These are phyloP conservation scores for Nemania sp. DNA, from an alignment of 2,329 filamentous ascomycete genomes.

Conservation along the genomic window DNA sequence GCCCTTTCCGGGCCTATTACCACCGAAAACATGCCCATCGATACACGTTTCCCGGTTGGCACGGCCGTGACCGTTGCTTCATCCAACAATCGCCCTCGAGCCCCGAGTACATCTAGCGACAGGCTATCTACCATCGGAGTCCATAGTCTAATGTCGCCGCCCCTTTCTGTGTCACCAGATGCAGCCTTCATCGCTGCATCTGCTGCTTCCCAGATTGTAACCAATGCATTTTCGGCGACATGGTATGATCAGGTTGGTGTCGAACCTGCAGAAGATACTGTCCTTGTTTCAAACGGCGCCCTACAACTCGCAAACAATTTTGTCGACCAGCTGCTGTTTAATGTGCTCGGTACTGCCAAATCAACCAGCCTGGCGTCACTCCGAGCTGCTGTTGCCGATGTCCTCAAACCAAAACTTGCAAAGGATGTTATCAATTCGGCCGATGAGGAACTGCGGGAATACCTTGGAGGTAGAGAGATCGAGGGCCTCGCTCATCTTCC, in stretches of 20 bases:
- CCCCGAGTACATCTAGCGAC: conserved; percentile 73
- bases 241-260: conserved; percentile 72
- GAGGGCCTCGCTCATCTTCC: conserved; percentile 68
- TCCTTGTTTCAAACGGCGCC: conserved; percentile 73
- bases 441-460: conserved; percentile 85
- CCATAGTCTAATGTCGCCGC: conserved; percentile 67
- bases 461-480: conserved; percentile 78
- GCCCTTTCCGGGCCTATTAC: conserved; percentile 35
- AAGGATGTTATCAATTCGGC: conserved; percentile 81
- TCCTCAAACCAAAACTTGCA: conserved; percentile 87
- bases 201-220: conserved; percentile 89
- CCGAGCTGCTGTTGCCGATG: conserved; percentile 80
- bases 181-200: conserved; percentile 87
- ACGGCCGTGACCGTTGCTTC: conserved; percentile 35
- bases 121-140: conserved; percentile 61
- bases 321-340: conserved; percentile 90
- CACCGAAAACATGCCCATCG: conserved; percentile 35
- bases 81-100: conserved; percentile 48
- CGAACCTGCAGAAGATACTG: conserved; percentile 68
- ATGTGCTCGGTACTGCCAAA: conserved; percentile 78
- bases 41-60: conserved; percentile 26
- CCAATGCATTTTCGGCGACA: conserved; percentile 72
- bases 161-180: conserved; percentile 70
- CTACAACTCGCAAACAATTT: conserved; percentile 86
- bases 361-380: conserved; percentile 77